These are phyloP conservation scores for Schizophyllum amplum DNA, from an alignment of 1,284 basidiomycete species.

Conservation along the genomic window DNA sequence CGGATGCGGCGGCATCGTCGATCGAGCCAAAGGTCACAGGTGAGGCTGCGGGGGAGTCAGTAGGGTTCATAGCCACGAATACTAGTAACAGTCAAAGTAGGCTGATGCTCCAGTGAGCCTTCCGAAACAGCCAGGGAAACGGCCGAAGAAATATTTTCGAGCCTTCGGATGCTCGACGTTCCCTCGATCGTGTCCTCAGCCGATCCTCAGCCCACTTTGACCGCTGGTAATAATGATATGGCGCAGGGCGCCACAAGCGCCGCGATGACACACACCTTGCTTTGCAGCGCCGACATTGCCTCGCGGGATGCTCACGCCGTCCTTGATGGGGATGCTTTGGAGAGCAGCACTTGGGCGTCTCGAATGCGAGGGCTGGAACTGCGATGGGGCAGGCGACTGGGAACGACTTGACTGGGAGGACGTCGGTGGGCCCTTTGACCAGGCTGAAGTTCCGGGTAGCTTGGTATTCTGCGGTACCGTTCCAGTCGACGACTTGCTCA, in stretches of 20 bases:
- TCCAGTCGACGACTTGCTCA: conserved; percentile 78
- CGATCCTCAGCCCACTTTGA: too few species aligned
- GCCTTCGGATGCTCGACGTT: too few species aligned
- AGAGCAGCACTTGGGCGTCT: conserved; percentile 58
- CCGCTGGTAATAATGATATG: too few species aligned
- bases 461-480: conserved; percentile 59
- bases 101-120: too few species aligned
- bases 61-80: conserved; percentile 7
- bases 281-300: conserved; percentile 52
- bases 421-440: conserved; percentile 73
- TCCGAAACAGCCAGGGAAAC: too few species aligned
- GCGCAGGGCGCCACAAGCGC: conserved; percentile 4
- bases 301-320: conserved; percentile 60
- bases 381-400: conserved; percentile 60
- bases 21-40: conserved; percentile 81
- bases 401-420: conserved; percentile 60
- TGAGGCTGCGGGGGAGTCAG: conserved; percentile 5
- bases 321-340: conserved; percentile 63
- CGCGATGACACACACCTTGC: conserved; percentile 38
- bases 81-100: too few species aligned
- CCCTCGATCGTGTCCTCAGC: too few species aligned
- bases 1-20: conserved; percentile 46
- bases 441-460: conserved; percentile 72
- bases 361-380: conserved; percentile 52
- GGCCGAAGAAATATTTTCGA: too few species aligned